phyloP scores from a whole-genome alignment of 495 filamentous ascomycete species.

The Delitschia confertaspora region DNA sequence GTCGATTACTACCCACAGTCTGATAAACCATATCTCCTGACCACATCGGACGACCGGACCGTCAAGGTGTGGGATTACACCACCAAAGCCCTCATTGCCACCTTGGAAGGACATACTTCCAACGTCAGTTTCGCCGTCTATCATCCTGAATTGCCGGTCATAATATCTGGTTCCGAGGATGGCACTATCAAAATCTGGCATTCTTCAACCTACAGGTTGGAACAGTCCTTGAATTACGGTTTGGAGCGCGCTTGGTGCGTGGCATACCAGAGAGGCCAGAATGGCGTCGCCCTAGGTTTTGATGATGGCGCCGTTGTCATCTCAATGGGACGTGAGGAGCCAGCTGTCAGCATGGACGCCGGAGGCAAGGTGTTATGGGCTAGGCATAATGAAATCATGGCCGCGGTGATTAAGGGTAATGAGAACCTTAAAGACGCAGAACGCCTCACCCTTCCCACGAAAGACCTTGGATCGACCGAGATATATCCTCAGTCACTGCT shows the following conservation, averaged over 20 bases:
- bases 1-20: slow-evolving; percentile 96
- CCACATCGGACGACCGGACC: slow-evolving; percentile 76
- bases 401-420: slow-evolving; percentile 92
- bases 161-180: slow-evolving; percentile 98
- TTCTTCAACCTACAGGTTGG: slow-evolving; percentile 88
- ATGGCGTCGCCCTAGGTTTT: slow-evolving; percentile 91
- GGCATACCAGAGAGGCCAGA: slow-evolving; percentile 83
- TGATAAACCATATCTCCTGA: slow-evolving; percentile 94
- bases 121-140: slow-evolving; percentile 99
- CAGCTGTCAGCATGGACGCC: slow-evolving; percentile 77
- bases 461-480: slow-evolving; percentile 91
- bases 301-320: slow-evolving; percentile 97
- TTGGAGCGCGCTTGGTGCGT: slow-evolving; percentile 97
- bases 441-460: slow-evolving; percentile 74
- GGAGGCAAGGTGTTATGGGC: slow-evolving; percentile 90
- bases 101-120: slow-evolving; percentile 91
- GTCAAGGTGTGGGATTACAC: slow-evolving; percentile 95
- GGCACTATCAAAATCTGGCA: slow-evolving; percentile 99
- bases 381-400: slow-evolving; percentile 85
- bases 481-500: slow-evolving; percentile 90
- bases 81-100: slow-evolving; percentile 92
- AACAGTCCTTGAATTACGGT: slow-evolving; percentile 92
- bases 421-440: slow-evolving; percentile 76
- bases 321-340: slow-evolving; percentile 95
- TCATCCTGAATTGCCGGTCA: slow-evolving; percentile 92